Percentiles rank a stretch among this genome's conserved stretches.
Evolutionary conservation across 208 protist genomes (phyloP).

Genomic region (Acanthamoeba royreba): DNA sequence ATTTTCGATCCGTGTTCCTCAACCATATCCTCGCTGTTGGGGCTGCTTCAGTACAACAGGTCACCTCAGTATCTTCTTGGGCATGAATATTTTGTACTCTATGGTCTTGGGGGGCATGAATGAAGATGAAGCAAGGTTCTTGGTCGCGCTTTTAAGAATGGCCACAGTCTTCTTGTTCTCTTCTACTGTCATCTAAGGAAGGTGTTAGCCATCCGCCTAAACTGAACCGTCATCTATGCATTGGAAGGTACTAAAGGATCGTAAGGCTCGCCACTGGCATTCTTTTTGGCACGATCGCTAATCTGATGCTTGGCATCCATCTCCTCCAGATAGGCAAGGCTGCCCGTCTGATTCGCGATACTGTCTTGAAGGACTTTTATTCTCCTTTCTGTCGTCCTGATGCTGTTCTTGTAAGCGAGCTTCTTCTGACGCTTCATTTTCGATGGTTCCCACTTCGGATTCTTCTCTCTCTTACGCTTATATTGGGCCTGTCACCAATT

Average conservation of each 20-base stretch:
- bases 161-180: not conserved
- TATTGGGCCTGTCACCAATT: too few relatives aligned
- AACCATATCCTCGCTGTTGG: not conserved
- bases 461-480: not conserved
- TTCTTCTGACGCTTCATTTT: not conserved
- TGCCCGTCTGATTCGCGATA: not conserved
- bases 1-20: conserved; percentile 44
- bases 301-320: not conserved
- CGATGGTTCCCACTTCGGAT: not conserved
- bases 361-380: not conserved
- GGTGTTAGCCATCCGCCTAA: too few relatives aligned
- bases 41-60: too few relatives aligned
- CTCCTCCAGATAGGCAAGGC: not conserved
- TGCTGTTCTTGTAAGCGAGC: not conserved
- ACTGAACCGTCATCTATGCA: not conserved
- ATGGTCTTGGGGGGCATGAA: not conserved
- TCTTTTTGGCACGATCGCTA: not conserved
- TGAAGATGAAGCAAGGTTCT: not conserved
- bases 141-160: not conserved
- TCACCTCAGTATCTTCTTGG: not conserved
- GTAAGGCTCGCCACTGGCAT: not conserved
- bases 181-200: not conserved
- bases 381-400: not conserved
- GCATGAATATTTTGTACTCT: too few relatives aligned
- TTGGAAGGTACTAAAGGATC: not conserved